Evolutionary conservation across 495 filamentous ascomycete genomes (phyloP), one percentile per base, ranked within the genome.

Genomic region (Bryoglossum gracile): DNA sequence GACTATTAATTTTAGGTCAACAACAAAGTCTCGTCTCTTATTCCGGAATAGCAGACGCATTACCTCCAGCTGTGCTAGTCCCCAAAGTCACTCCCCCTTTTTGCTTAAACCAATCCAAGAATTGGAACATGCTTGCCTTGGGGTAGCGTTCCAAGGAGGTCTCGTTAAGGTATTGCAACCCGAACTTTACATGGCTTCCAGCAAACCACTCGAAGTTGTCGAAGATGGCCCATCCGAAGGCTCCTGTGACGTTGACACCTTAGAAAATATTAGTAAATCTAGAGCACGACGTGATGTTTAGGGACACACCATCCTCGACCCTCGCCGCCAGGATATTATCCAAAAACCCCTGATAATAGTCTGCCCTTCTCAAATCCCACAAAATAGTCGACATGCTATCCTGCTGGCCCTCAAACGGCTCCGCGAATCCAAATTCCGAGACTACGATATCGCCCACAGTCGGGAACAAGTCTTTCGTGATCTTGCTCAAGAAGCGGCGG

Each of bases 401-500:
- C 30, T 57, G 62, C 4, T 64, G 44, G 5, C 52, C 53, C 54
- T 72, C 70, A 43, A 64, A 65, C 3, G 70, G 70, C 50, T 73
- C 70, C 8, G 70, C 56, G 51, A 69, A 71, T 8, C 70, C 70
- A 48, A 73, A 72, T 50, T 72, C 70, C 1, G 57, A 62, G 19
- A 73, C 67, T 34, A 69, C 62, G 48, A 73, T 69, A 48, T 63
- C 62, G 4, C 41, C 32, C 25, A 73, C 43, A 6, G 26, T 60
- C 1, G 69, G 69, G 54, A 71, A 69, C n/a, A 71, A 54, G n/a
- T 62, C 63, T 26, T 61, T 69, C 3, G 67, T 70, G 45, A 72
- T 66, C 38, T 55, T 45, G 21, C 60, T 68, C 35, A 73, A 52
- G 59, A 68, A 70, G 17, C 57, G 58, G 22, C 70, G 61, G 35